Conservation (phyloP, 1,284 basidiomycete species). For the Golubevia sp. region DNA sequence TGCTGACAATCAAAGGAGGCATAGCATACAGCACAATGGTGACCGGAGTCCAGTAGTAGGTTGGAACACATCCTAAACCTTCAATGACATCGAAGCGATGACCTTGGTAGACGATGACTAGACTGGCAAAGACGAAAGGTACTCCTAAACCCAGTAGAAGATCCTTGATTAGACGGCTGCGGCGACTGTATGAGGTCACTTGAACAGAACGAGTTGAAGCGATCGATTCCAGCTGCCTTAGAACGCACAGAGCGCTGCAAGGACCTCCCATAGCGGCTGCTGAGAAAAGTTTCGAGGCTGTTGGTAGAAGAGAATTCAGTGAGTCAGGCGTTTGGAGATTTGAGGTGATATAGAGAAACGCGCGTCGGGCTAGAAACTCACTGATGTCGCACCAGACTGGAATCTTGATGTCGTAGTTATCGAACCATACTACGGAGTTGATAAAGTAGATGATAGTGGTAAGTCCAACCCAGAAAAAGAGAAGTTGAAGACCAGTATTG, state of each 20-base stretch:
- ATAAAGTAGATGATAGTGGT: slow-evolving; percentile 7
- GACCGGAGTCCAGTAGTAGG: slow-evolving; percentile 8
- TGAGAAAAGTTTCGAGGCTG: background rate
- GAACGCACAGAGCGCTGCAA: slow-evolving; percentile 8
- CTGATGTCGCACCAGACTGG: slow-evolving; percentile 19
- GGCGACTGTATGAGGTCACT: background rate
- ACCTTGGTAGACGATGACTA: slow-evolving; percentile 12
- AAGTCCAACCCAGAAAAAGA: background rate
- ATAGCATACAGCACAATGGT: slow-evolving; percentile 11
- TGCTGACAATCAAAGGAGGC: background rate
- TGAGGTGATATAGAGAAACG: too few species aligned
- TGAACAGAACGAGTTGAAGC: slow-evolving; percentile 4
- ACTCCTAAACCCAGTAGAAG: background rate
- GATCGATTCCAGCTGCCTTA: slow-evolving; percentile 9
- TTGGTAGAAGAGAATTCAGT: background rate
- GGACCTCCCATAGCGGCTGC: slow-evolving; percentile 5
- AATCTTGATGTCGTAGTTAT: slow-evolving; percentile 6
- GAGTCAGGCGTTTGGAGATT: too few species aligned
- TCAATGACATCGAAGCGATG: slow-evolving; percentile 15
- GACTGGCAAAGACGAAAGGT: slow-evolving; percentile 6
- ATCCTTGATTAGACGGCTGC: background rate
- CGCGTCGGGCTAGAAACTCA: too few species aligned
- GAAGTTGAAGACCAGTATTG: background rate
- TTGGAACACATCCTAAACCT: slow-evolving; percentile 12
- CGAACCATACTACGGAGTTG: slow-evolving; percentile 13